Percentiles rank a stretch among this genome's conserved stretches.
phyloP scores from a whole-genome alignment of 805 yeast species.

The Kluyveromyces wickerhamii region DNA sequence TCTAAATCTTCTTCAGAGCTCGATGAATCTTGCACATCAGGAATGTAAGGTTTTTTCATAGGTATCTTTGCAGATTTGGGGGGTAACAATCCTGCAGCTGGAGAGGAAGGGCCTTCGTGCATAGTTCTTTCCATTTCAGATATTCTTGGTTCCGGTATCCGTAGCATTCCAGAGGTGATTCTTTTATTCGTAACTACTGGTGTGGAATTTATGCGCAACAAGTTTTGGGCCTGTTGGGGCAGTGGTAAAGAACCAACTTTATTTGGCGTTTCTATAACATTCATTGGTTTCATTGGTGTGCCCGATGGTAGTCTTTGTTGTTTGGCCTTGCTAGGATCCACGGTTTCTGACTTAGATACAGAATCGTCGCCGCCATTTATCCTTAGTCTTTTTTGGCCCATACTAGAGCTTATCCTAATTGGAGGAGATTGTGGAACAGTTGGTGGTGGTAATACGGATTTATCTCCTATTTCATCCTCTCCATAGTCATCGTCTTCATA shows the following conservation, averaged over 20 bases:
- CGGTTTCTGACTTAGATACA: slow-evolving; percentile 32
- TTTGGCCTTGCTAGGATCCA: slow-evolving; percentile 31
- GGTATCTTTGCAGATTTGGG: slow-evolving; percentile 28
- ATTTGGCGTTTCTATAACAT: slow-evolving; percentile 16
- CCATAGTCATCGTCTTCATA: slow-evolving; percentile 18
- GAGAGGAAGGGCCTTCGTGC: slow-evolving; percentile 34
- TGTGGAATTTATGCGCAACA: slow-evolving; percentile 10
- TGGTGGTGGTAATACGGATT: slow-evolving; percentile 32
- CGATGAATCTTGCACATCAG: slow-evolving; percentile 12
- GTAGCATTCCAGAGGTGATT: slow-evolving; percentile 37
- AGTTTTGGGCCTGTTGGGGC: slow-evolving; percentile 11
- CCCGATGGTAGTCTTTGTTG: slow-evolving; percentile 29
- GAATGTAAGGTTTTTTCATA: slow-evolving; percentile 27
- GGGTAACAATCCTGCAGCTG: slow-evolving; percentile 26
- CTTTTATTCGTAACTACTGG: slow-evolving; percentile 23
- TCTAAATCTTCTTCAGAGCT: slow-evolving; percentile 14
- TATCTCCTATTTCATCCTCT: slow-evolving; percentile 27
- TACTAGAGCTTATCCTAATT: slow-evolving; percentile 30
- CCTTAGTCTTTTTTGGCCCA: slow-evolving; percentile 23
- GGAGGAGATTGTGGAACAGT: slow-evolving; percentile 32
- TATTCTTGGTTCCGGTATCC: slow-evolving; percentile 37
- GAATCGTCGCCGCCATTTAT: slow-evolving; percentile 30
- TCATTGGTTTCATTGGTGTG: slow-evolving; percentile 21
- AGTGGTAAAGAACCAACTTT: slow-evolving; percentile 22
- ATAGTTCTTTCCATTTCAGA: slow-evolving; percentile 34